A percentile compares a stretch with the other conserved stretches of the same genome.
These are phyloP conservation scores for Didymella exigua DNA, from an alignment of 2,329 filamentous ascomycete genomes.

Conservation along the genomic window DNA sequence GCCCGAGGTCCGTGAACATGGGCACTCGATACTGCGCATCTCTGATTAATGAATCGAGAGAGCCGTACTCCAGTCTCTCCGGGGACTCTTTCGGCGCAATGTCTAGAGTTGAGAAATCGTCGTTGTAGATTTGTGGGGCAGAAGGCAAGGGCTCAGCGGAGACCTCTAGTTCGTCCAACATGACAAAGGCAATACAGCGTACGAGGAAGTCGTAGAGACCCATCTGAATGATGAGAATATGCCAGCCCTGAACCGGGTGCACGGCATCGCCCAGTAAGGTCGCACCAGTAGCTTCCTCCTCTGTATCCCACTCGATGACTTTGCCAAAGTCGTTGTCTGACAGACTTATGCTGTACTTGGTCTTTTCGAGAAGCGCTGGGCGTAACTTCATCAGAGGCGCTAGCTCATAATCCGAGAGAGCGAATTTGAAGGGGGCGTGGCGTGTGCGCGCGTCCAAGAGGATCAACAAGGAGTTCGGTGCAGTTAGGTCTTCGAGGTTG, in stretches of 20 bases:
- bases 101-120: neutral
- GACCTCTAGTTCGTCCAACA: neutral
- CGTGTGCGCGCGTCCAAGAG: conserved; percentile 61
- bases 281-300: neutral
- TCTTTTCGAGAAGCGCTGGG: neutral
- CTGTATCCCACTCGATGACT: neutral
- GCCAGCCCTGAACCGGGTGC: neutral
- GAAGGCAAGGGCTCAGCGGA: no score
- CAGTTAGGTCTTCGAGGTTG: conserved; percentile 62
- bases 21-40: conserved; percentile 62
- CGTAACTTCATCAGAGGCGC: conserved; percentile 34
- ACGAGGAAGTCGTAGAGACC: neutral
- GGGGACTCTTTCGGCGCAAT: neutral
- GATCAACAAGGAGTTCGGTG: neutral
- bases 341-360: neutral
- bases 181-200: neutral
- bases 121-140: neutral
- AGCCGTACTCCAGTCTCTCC: neutral
- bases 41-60: conserved; percentile 12
- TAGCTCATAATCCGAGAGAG: conserved; percentile 50
- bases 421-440: conserved; percentile 56
- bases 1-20: conserved; percentile 52
- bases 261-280: neutral
- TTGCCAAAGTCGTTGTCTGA: neutral
- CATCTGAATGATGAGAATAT: neutral